Base-by-base conservation (phyloP, 75 land plant genomes). In the Cupressus sempervirens region DNA sequence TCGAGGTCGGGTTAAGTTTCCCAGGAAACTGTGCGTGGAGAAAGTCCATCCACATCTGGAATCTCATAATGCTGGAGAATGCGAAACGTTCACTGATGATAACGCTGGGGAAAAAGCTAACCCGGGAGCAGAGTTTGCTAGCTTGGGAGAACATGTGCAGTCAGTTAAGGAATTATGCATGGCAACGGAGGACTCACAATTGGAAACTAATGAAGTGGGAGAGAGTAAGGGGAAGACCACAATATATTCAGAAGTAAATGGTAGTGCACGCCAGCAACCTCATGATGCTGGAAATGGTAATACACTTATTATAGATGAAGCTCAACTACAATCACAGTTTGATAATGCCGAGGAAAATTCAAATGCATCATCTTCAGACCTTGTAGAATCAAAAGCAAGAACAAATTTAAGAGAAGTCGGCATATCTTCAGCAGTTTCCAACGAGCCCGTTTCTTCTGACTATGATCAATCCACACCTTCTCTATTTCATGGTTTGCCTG, bases 1-100 rank as follows among this genome's bases (percentile, higher is more conserved):
- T 41, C 30, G 34, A 82, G 65, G 53, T 11, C 23, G 65, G 53
- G 84, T 82, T 36, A 54, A 26, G 12, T 34, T 56, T 75, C 16
- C n/a, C 50, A 56, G 85, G 43, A 73, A 82, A 62, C 40, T 82
- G 40, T 54, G 36, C 14, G 12, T 34, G 62, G 83, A 82, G 62
- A 82, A 82, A 82, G 83, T 82, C 53, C 83, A 53, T 40, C 83
- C 65, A 35, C 65, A 82, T 30, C 34, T 54, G 34, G 83, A 82
- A 82, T 82, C 83, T 82, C 54, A 15, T 16, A 5, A 53, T 15
- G 65, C 40, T 16, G 62, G 48, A 77, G 29, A 77, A 77, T 20
- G 29, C 43, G 45, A 40, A 9, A 23, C 10, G 1, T 43, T 26
- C 23, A 43, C 10, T 43, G 48, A 26, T n/a, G 29, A 79, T 8